Percentiles rank a stretch among this genome's conserved stretches.
These are phyloP conservation scores for Dissophora ornata DNA, from an alignment of 192 early-diverging fungal species.

Conservation along the genomic window DNA sequence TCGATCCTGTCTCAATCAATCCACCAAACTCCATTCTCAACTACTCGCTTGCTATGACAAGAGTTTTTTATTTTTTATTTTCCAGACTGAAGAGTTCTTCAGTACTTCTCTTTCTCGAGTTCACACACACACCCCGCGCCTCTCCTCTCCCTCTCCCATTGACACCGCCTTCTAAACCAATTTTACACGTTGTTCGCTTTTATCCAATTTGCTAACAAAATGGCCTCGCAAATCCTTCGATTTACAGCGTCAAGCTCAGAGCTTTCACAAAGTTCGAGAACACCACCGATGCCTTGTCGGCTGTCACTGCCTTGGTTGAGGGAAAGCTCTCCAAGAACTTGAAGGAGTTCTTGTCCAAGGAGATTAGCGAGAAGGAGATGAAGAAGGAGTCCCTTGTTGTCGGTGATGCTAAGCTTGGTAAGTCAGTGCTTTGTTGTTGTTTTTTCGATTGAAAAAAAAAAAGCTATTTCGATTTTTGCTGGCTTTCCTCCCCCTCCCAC, in stretches of 20 bases:
- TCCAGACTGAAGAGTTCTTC: too few species aligned
- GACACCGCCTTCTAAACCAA: too few species aligned
- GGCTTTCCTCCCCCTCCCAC: too few species aligned
- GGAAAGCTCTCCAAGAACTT: constrained; percentile 96
- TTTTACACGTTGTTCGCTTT: too few species aligned
- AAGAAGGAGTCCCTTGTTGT: constrained; percentile 93
- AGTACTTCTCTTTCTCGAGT: too few species aligned
- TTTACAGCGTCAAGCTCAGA: constrained; percentile 85
- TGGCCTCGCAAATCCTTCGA: too few species aligned
- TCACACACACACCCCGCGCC: too few species aligned
- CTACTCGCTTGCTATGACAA: neutral
- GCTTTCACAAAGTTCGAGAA: constrained; percentile 99
- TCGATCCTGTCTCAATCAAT: too few species aligned
- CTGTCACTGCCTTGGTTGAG: constrained; percentile 96
- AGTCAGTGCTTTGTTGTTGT: neutral
- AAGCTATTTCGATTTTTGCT: neutral
- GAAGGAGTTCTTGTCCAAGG: constrained; percentile 89
- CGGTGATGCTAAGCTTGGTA: constrained; percentile 94
- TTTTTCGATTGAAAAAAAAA: neutral
- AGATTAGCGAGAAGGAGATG: constrained; percentile 87
- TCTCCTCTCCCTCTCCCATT: too few species aligned
- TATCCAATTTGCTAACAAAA: constrained; percentile 2
- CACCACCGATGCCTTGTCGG: constrained; percentile 96
- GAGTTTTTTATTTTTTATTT: constrained; percentile 5
- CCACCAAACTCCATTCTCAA: neutral